These are phyloP conservation scores for Colletotrichum neosansevieriae DNA, from an alignment of 2,329 filamentous ascomycete genomes.

Conservation along the genomic window DNA sequence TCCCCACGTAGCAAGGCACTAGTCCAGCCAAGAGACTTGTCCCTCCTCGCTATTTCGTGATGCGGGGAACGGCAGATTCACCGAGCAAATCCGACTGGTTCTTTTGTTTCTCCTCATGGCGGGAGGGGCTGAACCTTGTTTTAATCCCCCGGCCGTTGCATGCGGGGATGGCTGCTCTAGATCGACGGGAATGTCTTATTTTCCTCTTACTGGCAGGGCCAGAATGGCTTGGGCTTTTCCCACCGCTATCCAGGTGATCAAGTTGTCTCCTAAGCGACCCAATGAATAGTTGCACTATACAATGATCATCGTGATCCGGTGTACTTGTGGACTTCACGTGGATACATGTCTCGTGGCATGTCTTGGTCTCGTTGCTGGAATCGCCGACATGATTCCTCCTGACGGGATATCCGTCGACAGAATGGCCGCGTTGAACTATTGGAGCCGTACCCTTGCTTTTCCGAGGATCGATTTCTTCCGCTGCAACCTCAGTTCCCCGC, in stretches of 20 bases:
- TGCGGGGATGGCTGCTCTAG: slow-evolving; percentile 27
- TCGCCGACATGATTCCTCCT: neutral
- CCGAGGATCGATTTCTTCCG: neutral
- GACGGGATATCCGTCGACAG: neutral
- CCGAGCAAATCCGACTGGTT: slow-evolving; percentile 24
- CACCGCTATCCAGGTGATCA: slow-evolving; percentile 19
- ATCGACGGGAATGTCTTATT: slow-evolving; percentile 22
- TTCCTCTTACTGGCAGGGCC: slow-evolving; percentile 15
- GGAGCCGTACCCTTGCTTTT: neutral
- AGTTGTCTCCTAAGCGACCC: slow-evolving; percentile 10
- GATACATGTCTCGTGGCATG: slow-evolving; percentile 11
- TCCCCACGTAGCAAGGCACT: slow-evolving; percentile 6
- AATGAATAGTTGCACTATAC: neutral
- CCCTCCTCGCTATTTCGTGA: neutral
- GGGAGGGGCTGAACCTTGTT: slow-evolving; percentile 41
- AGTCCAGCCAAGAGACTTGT: slow-evolving; percentile 22
- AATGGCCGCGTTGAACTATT: slow-evolving; percentile 1
- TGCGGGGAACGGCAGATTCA: slow-evolving; percentile 25
- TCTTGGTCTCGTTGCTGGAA: neutral
- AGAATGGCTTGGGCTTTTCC: slow-evolving; percentile 5
- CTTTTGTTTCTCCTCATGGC: neutral
- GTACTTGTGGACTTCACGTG: slow-evolving; percentile 16
- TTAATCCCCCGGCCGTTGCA: slow-evolving; percentile 33
- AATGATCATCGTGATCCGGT: slow-evolving; percentile 1
- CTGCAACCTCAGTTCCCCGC: slow-evolving; percentile 23